Evolutionary conservation across 2,329 filamentous ascomycete species (phyloP).

Genomic region (Cladophialophora chaetospira): DNA sequence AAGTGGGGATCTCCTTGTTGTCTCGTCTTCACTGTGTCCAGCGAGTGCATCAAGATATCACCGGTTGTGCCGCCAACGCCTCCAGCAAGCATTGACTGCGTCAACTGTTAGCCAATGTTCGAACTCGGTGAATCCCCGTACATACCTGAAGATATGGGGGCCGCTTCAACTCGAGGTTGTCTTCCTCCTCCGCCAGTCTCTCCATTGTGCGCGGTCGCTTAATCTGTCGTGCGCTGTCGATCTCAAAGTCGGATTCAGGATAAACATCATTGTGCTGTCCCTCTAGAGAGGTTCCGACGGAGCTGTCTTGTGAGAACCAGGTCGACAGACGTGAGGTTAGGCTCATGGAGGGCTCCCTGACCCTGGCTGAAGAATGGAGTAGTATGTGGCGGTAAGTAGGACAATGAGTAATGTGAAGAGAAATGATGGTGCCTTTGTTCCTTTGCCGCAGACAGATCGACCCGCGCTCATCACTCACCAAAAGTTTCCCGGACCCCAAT

Average conservation of each 20-base stretch:
- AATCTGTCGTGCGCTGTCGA: slow-evolving; percentile 33
- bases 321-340: slow-evolving; percentile 57
- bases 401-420: background rate
- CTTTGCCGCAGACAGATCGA: slow-evolving; percentile 13
- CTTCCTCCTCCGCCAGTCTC: slow-evolving; percentile 31
- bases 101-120: slow-evolving; percentile 19
- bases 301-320: slow-evolving; percentile 52
- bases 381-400: background rate
- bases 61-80: slow-evolving; percentile 90
- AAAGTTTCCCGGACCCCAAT: slow-evolving; percentile 11
- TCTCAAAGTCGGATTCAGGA: slow-evolving; percentile 36
- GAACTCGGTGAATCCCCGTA: slow-evolving; percentile 26
- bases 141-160: slow-evolving; percentile 67
- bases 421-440: background rate
- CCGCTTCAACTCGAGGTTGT: slow-evolving; percentile 41
- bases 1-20: slow-evolving; percentile 95
- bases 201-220: slow-evolving; percentile 32
- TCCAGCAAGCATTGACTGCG: slow-evolving; percentile 89
- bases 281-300: slow-evolving; percentile 25
- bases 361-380: slow-evolving; percentile 14
- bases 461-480: background rate
- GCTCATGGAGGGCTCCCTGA: slow-evolving; percentile 54
- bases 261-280: slow-evolving; percentile 34
- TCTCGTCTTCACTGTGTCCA: slow-evolving; percentile 97
- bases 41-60: slow-evolving; percentile 97